Evolutionary conservation across 139 green algal genomes (phyloP), one percentile per base, ranked within the genome.

Genomic region (Micractinium conductrix): DNA sequence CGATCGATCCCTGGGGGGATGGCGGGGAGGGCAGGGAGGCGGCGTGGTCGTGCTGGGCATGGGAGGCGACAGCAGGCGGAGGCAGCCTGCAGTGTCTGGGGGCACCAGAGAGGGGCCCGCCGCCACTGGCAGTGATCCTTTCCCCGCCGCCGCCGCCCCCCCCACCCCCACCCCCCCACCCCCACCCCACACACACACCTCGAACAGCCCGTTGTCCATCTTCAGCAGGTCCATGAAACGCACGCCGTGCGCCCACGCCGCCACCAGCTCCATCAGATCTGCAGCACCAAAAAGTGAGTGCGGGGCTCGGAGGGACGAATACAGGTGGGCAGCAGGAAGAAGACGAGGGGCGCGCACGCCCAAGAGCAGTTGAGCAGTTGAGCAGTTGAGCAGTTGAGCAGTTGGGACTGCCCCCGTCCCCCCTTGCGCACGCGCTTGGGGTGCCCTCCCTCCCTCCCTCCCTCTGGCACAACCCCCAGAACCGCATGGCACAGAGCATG

Each of bases 211-310:
- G 38, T 91, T 86, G 3, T 84, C 88, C 75, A 94, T 84, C 45
- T 92, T 90, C 38, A 90, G 37, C 30, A 96, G 65, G 17, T 93
- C 88, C 0, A 84, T 85, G 81, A 98, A 97, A 9, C 70, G 89
- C 26, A 83, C 83, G 17, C 95, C 95, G 21, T 85, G 79, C 28
- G 78, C 83, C 95, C 95, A 98, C 4, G 88, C 91, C 16, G 87
- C 82, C 45, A 93, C 88, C 10, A 88, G 79, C 35, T 96, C 91
- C 91, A 95, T 96, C 8, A 98, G 87, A 65, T 94, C 91, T 79
- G 72, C 44, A 43, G 62, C 30, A 9, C 10, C 5, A 70, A 30
- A 5, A 28, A 21, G 35, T 24, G 65, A 12, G 65, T 21, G 33
- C 14, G 35, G 33, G 65, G 35, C 44, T 42, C 30, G 14, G 58